A percentile compares a stretch with the other conserved stretches of the same genome.
phyloP scores from a whole-genome alignment of 805 yeast genomes.

The Candida michaelii region DNA sequence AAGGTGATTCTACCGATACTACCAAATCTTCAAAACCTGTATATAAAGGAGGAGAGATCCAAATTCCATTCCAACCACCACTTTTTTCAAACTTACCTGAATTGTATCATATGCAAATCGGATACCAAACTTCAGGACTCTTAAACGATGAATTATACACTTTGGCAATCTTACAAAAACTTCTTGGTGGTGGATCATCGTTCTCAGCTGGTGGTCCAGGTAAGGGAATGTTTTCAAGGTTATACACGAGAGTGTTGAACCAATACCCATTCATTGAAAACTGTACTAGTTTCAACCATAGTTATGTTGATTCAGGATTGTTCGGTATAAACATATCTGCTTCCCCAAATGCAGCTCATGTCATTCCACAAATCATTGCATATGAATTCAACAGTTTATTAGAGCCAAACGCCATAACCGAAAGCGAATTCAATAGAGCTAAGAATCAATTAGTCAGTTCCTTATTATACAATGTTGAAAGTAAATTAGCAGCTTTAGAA shows the following conservation, averaged over 20 bases:
- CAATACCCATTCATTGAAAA: conserved; percentile 89
- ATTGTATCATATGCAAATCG: conserved; percentile 80
- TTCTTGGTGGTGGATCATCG: conserved; percentile 96
- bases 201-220: conserved; percentile 99
- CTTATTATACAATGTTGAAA: conserved; percentile 87
- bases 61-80: conserved; percentile 41
- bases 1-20: conserved; percentile 23
- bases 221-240: conserved; percentile 95
- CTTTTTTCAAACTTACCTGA: conserved; percentile 60
- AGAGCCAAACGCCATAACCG: conserved; percentile 52
- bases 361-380: conserved; percentile 76
- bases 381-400: conserved; percentile 37
- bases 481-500: conserved; percentile 90
- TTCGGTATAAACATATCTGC: conserved; percentile 88
- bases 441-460: conserved; percentile 89
- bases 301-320: conserved; percentile 86
- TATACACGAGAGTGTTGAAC: conserved; percentile 87
- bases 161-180: conserved; percentile 82
- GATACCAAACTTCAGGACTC: conserved; percentile 84
- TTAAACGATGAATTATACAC: conserved; percentile 87
- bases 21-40: conserved; percentile 14
- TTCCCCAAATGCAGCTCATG: conserved; percentile 81
- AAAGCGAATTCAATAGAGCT: conserved; percentile 79
- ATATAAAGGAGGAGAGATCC: conserved; percentile 50
- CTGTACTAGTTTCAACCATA: conserved; percentile 84